A percentile compares a stretch with the other conserved stretches of the same genome.
Conservation (phyloP, 73 alveolate species). For the Uronychia binucleata region DNA sequence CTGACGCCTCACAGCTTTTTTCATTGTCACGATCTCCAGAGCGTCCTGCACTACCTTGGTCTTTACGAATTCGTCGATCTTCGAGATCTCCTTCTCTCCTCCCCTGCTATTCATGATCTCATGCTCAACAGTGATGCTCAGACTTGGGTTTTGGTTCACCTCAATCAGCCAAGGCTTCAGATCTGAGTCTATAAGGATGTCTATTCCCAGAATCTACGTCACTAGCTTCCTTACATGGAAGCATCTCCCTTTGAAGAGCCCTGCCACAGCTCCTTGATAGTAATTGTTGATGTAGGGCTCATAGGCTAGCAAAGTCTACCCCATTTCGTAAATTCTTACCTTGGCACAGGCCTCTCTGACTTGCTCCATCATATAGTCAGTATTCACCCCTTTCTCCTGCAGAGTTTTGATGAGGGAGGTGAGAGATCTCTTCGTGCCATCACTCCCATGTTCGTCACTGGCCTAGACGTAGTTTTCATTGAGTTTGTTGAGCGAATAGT, state of each 20-base stretch:
- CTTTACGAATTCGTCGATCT: slow-evolving; percentile 36
- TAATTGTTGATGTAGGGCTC: background rate
- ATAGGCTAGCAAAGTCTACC: background rate
- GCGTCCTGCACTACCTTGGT: slow-evolving; percentile 41
- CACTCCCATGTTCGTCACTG: slow-evolving; percentile 54
- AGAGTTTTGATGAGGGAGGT: slow-evolving; percentile 50
- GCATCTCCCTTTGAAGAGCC: background rate
- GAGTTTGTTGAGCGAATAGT: slow-evolving; percentile 83
- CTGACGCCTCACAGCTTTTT: background rate
- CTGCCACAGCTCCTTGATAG: background rate
- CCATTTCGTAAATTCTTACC: background rate
- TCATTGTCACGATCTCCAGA: slow-evolving; percentile 22
- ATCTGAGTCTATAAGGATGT: slow-evolving; percentile 89
- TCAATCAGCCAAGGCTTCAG: slow-evolving; percentile 95
- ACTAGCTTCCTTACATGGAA: background rate
- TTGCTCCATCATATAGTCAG: slow-evolving; percentile 42
- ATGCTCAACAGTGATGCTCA: slow-evolving; percentile 81
- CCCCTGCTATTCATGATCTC: slow-evolving; percentile 41
- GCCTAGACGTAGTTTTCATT: slow-evolving; percentile 45
- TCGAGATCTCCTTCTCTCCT: slow-evolving; percentile 29
- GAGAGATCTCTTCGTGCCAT: slow-evolving; percentile 81
- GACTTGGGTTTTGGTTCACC: slow-evolving; percentile 92
- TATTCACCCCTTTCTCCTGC: slow-evolving; percentile 49
- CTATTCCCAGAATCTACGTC: slow-evolving; percentile 79
- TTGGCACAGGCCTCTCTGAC: slow-evolving; percentile 58